phyloP scores from a whole-genome alignment of 768 basidiomycete species.

The Harrya chromipes region DNA sequence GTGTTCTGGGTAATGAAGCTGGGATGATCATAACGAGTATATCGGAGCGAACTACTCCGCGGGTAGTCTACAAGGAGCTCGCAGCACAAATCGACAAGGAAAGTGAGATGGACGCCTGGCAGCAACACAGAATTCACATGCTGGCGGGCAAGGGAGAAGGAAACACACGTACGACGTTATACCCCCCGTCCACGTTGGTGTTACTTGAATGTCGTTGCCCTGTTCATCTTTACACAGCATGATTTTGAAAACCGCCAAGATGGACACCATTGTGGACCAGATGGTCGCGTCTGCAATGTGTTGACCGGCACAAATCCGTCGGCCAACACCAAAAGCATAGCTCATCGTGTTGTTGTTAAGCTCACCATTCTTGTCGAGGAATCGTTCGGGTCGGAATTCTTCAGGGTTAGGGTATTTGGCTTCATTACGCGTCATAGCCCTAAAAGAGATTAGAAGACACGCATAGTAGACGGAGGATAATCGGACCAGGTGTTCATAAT shows the following conservation, averaged over 20 bases:
- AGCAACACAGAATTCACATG: neutral
- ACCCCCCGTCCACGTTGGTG: constrained; percentile 23
- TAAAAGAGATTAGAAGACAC: constrained; percentile 1
- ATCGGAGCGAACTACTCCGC: constrained; percentile 18
- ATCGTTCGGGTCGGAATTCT: constrained; percentile 37
- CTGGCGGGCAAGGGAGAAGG: neutral
- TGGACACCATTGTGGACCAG: constrained; percentile 33
- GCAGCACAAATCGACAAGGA: constrained; percentile 26
- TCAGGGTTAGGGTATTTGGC: constrained; percentile 32
- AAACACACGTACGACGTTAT: constrained; percentile 25
- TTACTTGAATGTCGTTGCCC: constrained; percentile 21
- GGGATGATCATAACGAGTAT: neutral
- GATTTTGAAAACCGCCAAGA: constrained; percentile 36
- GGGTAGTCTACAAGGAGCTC: constrained; percentile 13
- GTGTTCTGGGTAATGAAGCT: too few relatives aligned
- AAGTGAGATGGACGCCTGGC: constrained; percentile 25
- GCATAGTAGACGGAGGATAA: neutral
- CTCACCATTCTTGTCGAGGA: constrained; percentile 21
- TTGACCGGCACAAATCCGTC: constrained; percentile 39
- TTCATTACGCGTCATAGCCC: constrained; percentile 36
- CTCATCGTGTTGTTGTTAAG: constrained; percentile 28
- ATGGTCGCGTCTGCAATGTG: constrained; percentile 41
- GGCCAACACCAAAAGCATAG: constrained; percentile 36
- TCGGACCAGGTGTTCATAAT: constrained; percentile 28
- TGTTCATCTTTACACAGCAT: constrained; percentile 23